Conservation (phyloP, 139 green algal genomes). For the Penium margaritaceum region DNA sequence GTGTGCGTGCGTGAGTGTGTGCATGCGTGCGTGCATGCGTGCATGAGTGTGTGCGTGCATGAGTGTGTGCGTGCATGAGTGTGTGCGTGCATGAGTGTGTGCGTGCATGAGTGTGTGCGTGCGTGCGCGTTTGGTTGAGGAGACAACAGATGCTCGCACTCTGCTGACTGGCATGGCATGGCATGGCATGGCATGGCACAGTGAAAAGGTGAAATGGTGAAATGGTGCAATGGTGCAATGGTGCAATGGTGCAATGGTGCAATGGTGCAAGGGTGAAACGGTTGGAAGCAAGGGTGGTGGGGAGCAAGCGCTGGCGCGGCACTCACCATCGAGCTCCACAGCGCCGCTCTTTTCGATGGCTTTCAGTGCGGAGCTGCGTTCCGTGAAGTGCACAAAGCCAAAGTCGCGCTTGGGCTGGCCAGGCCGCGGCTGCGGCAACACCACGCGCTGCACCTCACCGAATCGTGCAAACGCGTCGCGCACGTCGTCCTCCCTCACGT, state of each 20-base stretch:
- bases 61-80: no score
- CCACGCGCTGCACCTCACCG: constrained; percentile 61
- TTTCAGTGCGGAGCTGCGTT: constrained; percentile 56
- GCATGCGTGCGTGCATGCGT: no score
- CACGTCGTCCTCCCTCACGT: constrained; percentile 60
- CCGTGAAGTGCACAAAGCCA: constrained; percentile 76
- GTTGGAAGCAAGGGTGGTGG: not conserved
- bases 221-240: no score
- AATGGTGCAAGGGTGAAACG: not conserved
- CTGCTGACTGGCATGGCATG: not conserved
- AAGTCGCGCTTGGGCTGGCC: constrained; percentile 61
- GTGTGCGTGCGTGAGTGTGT: no score
- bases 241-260: not conserved
- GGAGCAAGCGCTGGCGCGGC: not conserved
- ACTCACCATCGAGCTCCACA: constrained; percentile 39
- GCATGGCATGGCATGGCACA: not conserved
- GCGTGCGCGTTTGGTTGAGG: no score
- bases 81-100: no score
- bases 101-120: no score
- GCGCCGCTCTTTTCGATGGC: constrained; percentile 45
- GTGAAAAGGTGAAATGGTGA: no score
- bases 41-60: no score
- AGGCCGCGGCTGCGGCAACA: constrained; percentile 58
- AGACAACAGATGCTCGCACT: no score
- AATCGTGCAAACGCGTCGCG: constrained; percentile 60